Base-by-base conservation (phyloP, 345 rosid species). In the Stellera chamaejasme region DNA sequence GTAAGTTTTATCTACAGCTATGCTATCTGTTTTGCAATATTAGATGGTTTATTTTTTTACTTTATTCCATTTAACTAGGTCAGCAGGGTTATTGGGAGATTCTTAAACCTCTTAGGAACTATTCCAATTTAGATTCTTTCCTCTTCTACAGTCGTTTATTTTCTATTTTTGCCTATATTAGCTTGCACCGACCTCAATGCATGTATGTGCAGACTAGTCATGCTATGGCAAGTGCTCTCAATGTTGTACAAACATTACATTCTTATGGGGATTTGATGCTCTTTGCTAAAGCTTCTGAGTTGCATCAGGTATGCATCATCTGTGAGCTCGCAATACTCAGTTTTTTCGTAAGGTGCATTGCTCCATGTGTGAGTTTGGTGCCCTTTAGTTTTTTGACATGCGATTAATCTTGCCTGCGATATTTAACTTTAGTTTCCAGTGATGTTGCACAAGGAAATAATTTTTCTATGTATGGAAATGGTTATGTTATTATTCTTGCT, bases 201-300 rank as follows among this genome's bases (percentile, higher is more conserved):
- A 60, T 54, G 15, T 70, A 19, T 51, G 52, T 70, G 71, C 92
- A 89, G 99, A 85, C 94, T 0, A 68, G 96, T 69, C 70, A 73
- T 64, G 87, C 79, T 43, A 79, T 93, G 66, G 91, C 92, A 23
- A 65, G 76, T 62, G 79, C 94, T 32, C 83, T 88, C 49, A 93
- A 93, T 75, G 97, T 81, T 62, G 77, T 76, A 36, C 94, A 81
- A 71, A 89, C 99, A 48, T 75, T 72, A 45, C 99, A 93, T 79
- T 89, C 99, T 54, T 89, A 71, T 56, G 99, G 90, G 27, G 99
- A 93, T 64, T 48, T 89, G 56, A 77, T 89, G 94, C 88, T 93
- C 59, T 82, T 84, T 25, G 66, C 52, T 67, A 76, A 61, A 79
- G 99, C 99, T 52, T 60, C 84, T 23, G 71, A 87, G 52, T 64